These are phyloP conservation scores for Paramecium tetraurelia DNA, from an alignment of 73 alveolate species.

Conservation along the genomic window DNA sequence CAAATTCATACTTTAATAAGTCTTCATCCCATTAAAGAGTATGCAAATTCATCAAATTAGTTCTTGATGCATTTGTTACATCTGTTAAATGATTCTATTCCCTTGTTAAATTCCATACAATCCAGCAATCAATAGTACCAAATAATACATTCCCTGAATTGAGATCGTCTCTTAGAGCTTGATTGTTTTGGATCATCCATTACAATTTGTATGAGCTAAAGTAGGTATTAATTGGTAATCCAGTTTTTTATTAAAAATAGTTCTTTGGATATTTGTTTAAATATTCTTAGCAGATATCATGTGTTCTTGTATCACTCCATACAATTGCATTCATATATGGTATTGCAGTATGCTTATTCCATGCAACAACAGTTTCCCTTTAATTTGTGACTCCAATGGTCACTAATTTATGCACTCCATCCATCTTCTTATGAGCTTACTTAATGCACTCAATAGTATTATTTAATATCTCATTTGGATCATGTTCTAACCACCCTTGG, in stretches of 20 bases:
- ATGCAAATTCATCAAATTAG: constrained; percentile 76
- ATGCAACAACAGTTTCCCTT: constrained; percentile 86
- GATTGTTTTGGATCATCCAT: constrained; percentile 73
- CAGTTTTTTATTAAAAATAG: constrained; percentile 69
- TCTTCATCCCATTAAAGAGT: constrained; percentile 73
- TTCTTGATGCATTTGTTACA: constrained; percentile 80
- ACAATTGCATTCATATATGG: constrained; percentile 82
- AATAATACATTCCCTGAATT: constrained; percentile 64
- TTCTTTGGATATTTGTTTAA: constrained; percentile 54
- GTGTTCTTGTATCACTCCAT: constrained; percentile 81
- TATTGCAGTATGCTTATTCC: constrained; percentile 74
- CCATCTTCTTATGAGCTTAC: constrained; percentile 41
- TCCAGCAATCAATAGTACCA: constrained; percentile 88
- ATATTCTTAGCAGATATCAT: constrained; percentile 63
- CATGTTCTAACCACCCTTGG: constrained; percentile 87
- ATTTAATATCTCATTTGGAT: constrained; percentile 73
- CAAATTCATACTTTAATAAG: not conserved
- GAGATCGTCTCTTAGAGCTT: not conserved
- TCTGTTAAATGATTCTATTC: constrained; percentile 71
- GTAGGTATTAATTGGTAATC: constrained; percentile 79
- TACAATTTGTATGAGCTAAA: constrained; percentile 78
- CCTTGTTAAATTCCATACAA: constrained; percentile 53
- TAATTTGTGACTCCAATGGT: constrained; percentile 79
- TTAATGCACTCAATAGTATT: constrained; percentile 56
- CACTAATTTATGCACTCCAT: constrained; percentile 35